Evolutionary conservation across 1,139 yeast genomes (phyloP), one percentile per base, ranked within the genome.

Genomic region (Kazachstania sp.): DNA sequence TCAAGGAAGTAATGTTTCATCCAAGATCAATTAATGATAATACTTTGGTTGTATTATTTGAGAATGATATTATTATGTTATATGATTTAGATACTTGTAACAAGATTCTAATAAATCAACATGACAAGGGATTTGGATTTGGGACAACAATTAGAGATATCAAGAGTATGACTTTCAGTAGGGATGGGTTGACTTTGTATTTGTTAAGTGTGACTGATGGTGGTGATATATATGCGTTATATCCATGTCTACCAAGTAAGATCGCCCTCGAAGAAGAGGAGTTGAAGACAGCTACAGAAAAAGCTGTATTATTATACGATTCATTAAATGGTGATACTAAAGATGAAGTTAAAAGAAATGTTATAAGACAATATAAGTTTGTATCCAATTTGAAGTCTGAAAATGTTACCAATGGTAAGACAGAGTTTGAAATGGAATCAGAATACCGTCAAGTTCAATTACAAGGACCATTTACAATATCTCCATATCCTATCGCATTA

Each of bases 381-480:
- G 59, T 54, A 1, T 58, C 63, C 11, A 39, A 47, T 8, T 47
- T 60, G 20, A 53, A 50, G 26, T 42, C 54, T n/a, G 59, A 58
- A 39, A 38, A 52, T 2, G 29, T 39, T 19, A 44, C 38, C 18
- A 15, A n/a, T 11, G 44, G 16, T 2, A 36, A 36, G 8, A 37
- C 44, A 6, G 32, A 30, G 9, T n/a, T 51, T 16, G 45, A 52
- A 1, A 49, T 59, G 36, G 51, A 53, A 3, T n/a, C 40, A 2
- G 53, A 44, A 2, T 48, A 49, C 40, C 50, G 59, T 29, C 30
- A 43, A 11, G 52, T 50, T 1, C 54, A 47, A 34, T 50, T 72
- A 2, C 80, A 75, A 54, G 85, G 85, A 1, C 83, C 85, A 0
- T 67, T 76, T 46, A 53, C 68, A 0, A 65, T 78, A 9, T 59